Percentiles rank a stretch among this genome's conserved stretches.
Evolutionary conservation across 805 yeast genomes (phyloP).

Genomic region (Saccharomyces cerevisiae): DNA sequence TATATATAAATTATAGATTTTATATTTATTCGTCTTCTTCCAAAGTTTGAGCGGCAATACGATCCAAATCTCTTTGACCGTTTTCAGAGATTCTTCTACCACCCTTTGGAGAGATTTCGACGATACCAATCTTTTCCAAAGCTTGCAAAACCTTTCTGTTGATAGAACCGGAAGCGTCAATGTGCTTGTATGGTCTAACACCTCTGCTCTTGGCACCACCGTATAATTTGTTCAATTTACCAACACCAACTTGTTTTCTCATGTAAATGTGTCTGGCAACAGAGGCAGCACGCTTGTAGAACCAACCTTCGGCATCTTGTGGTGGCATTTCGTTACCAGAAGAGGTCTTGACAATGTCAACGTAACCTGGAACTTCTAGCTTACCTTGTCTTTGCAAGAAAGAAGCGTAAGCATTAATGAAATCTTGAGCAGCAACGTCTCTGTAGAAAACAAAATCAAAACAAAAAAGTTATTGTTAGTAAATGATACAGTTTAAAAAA

Average conservation of each 20-base stretch:
- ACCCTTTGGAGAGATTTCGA: slow-evolving; percentile 92
- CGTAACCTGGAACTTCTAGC: slow-evolving; percentile 98
- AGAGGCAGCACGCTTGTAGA: slow-evolving; percentile 99
- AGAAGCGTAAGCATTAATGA: slow-evolving; percentile 97
- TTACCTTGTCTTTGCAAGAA: slow-evolving; percentile 99
- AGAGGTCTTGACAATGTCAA: slow-evolving; percentile 97
- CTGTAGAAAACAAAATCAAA: slow-evolving; percentile 38
- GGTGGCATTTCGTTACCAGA: slow-evolving; percentile 99
- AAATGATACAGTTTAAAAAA: slow-evolving; percentile 4
- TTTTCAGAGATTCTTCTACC: slow-evolving; percentile 98
- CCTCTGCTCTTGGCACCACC: slow-evolving; percentile 99
- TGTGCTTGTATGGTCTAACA: slow-evolving; percentile 95
- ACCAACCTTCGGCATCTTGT: slow-evolving; percentile 98
- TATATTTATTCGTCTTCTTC: slow-evolving; percentile 62
- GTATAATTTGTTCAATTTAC: slow-evolving; percentile 96
- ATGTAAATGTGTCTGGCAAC: slow-evolving; percentile 99
- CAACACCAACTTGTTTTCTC: slow-evolving; percentile 98
- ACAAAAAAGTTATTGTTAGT: slow-evolving; percentile 17
- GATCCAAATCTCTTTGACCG: slow-evolving; percentile 99
- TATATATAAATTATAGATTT: not conserved
- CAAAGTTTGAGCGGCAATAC: slow-evolving; percentile 97
- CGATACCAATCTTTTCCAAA: slow-evolving; percentile 93
- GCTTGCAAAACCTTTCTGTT: slow-evolving; percentile 98
- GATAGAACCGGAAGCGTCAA: slow-evolving; percentile 96
- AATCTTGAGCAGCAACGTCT: slow-evolving; percentile 99